A percentile compares a stretch with the other conserved stretches of the same genome.
Conservation (phyloP, 371 early-diverging fungal species). For the Mucor saturninus region DNA sequence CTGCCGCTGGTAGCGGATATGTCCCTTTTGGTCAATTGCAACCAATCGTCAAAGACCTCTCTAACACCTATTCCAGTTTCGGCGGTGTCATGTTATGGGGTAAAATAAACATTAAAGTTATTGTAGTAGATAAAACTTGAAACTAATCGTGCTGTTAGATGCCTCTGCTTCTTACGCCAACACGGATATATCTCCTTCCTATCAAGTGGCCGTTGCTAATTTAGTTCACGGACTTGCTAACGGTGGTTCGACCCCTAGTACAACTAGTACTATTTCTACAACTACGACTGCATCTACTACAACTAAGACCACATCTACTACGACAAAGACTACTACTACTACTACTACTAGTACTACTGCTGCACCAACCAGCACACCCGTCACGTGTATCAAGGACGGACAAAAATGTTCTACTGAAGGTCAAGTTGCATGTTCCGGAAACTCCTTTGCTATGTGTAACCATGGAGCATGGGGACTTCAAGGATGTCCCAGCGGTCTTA, state of each 20-base stretch:
- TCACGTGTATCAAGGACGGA: constrained; percentile 18
- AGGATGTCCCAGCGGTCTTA: constrained; percentile 29
- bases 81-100: constrained; percentile 76
- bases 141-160: constrained; percentile 14
- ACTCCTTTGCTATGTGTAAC: constrained; percentile 34
- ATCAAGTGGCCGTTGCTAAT: constrained; percentile 34
- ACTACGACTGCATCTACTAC: constrained; percentile 1
- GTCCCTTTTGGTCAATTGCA: constrained; percentile 37
- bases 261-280: constrained; percentile 2
- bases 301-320: not conserved
- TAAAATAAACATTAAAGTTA: constrained; percentile 15
- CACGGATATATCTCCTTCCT: constrained; percentile 31
- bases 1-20: constrained; percentile 71
- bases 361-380: not conserved
- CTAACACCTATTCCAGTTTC: constrained; percentile 51
- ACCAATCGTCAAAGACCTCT: constrained; percentile 38
- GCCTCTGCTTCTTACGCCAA: constrained; percentile 48
- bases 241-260: not conserved
- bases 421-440: constrained; percentile 21
- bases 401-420: constrained; percentile 18
- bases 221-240: constrained; percentile 27
- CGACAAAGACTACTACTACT: not conserved
- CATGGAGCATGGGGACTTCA: constrained; percentile 32
- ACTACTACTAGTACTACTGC: constrained; percentile 12
- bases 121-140: not conserved